Evolutionary conservation across 257 asterid genomes (phyloP).

Genomic region (Schizonepeta tenuifolia): DNA sequence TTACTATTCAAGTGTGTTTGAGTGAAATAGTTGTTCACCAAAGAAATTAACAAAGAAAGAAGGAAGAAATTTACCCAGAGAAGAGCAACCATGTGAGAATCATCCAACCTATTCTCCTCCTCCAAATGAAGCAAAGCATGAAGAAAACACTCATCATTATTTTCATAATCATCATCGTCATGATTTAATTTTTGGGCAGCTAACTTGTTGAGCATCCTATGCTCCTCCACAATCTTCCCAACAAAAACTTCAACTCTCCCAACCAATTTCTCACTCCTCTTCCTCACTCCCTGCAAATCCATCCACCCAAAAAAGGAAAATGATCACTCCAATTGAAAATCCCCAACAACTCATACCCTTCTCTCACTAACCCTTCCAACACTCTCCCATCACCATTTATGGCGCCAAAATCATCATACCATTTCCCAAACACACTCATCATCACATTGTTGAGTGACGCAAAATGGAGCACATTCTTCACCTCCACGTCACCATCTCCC

Average conservation of each 20-base stretch:
- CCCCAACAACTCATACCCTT: slow-evolving; percentile 76
- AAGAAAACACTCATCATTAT: slow-evolving; percentile 40
- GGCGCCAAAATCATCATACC: slow-evolving; percentile 41
- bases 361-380: slow-evolving; percentile 58
- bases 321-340: slow-evolving; percentile 82
- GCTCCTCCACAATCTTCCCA: slow-evolving; percentile 63
- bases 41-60: not conserved
- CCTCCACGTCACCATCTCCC: slow-evolving; percentile 34
- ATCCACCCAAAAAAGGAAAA: slow-evolving; percentile 66
- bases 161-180: not conserved
- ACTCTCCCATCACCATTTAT: slow-evolving; percentile 38
- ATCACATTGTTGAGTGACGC: slow-evolving; percentile 75
- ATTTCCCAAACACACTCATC: slow-evolving; percentile 75
- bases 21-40: no score
- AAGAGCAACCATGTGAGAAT: slow-evolving; percentile 78
- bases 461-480: slow-evolving; percentile 55
- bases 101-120: slow-evolving; percentile 56
- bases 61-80: slow-evolving; percentile 64
- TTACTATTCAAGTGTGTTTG: no score
- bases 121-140: slow-evolving; percentile 77
- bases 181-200: no score
- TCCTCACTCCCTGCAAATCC: slow-evolving; percentile 75
- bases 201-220: slow-evolving; percentile 39
- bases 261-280: slow-evolving; percentile 56
- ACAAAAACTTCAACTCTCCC: slow-evolving; percentile 56